Base-by-base conservation (phyloP, 129 eudicot genomes). In the Scalesia atractyloides region DNA sequence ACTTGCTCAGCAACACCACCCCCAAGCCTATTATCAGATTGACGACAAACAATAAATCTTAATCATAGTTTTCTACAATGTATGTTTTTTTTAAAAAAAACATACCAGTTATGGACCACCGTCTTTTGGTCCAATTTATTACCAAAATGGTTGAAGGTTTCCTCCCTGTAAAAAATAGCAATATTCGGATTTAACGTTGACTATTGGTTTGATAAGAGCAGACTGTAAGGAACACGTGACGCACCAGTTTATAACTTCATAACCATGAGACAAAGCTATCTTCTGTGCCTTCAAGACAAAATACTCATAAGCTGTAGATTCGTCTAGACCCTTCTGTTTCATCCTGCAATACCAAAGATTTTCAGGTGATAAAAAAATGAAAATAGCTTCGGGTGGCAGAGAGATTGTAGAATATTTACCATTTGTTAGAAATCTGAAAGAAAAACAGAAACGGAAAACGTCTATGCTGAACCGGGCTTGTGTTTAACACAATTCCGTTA, bases 221-320 rank as follows among this genome's bases (percentile, higher is more conserved):
- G 66, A 44, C 4, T 60, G 34, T 12, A 59, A 60, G 64, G 52
- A 44, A 41, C 7, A 43, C 17, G 44, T 39, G 16, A 41, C 74
- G 11, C 78, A 93, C 98, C 98, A 90, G 83, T 90, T 94, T 53
- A 94, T 82, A 75, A 87, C 83, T 86, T 94, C 97, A 68, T 90
- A 94, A 69, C 98, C 98, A 84, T 86, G 97, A 69, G 97, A 87
- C 37, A 88, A 44, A 13, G 98, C 98, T 65, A 94, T 88, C 75
- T 94, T 76, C n/a, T n/a, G n/a, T n/a, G n/a, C n/a, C n/a, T n/a
- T 76, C 75, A 94, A 75, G 48, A 94, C 98, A 69, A 94, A 94
- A 75, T 87, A 90, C 74, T 94, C 78, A 60, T 94, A 94, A 60
- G 96, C 98, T 22, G 76, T 77, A 13, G 93, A 74, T 43, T 63